Conservation (phyloP, 2,329 filamentous ascomycete genomes). For the Neonectria hederae region DNA sequence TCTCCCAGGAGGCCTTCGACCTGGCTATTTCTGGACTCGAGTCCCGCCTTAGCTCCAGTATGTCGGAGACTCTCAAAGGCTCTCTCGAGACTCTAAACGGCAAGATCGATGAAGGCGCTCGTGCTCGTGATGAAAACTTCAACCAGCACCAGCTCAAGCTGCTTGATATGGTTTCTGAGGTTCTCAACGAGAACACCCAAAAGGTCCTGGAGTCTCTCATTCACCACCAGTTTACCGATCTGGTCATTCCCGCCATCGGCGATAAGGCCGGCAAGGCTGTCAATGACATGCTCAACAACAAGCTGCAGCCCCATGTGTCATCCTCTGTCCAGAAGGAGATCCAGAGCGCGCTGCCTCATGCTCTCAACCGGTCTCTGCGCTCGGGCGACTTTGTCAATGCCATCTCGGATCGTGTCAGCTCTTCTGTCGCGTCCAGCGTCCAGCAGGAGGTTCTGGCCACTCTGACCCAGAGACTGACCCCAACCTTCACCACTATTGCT, state of each 20-base stretch:
- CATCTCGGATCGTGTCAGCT: slow-evolving; percentile 74
- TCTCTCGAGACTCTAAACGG: slow-evolving; percentile 70
- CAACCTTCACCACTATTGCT: slow-evolving; percentile 72
- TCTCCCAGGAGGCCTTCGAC: slow-evolving; percentile 61
- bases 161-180: slow-evolving; percentile 66
- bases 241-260: slow-evolving; percentile 79
- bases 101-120: slow-evolving; percentile 72
- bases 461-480: slow-evolving; percentile 71
- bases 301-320: slow-evolving; percentile 73
- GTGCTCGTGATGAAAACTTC: slow-evolving; percentile 61
- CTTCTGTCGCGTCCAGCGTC: slow-evolving; percentile 72
- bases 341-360: slow-evolving; percentile 74
- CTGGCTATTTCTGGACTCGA: slow-evolving; percentile 65
- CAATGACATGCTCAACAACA: slow-evolving; percentile 74
- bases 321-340: slow-evolving; percentile 77
- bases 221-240: slow-evolving; percentile 76
- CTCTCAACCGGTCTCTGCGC: slow-evolving; percentile 64
- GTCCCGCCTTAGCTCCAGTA: slow-evolving; percentile 58
- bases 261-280: slow-evolving; percentile 74
- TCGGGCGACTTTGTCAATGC: slow-evolving; percentile 77
- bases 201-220: slow-evolving; percentile 82
- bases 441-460: slow-evolving; percentile 73
- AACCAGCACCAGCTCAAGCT: slow-evolving; percentile 63
- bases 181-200: slow-evolving; percentile 71
- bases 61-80: slow-evolving; percentile 63